phyloP scores from a whole-genome alignment of 148 eudicot species.

The Rhododendron williamsianum region DNA sequence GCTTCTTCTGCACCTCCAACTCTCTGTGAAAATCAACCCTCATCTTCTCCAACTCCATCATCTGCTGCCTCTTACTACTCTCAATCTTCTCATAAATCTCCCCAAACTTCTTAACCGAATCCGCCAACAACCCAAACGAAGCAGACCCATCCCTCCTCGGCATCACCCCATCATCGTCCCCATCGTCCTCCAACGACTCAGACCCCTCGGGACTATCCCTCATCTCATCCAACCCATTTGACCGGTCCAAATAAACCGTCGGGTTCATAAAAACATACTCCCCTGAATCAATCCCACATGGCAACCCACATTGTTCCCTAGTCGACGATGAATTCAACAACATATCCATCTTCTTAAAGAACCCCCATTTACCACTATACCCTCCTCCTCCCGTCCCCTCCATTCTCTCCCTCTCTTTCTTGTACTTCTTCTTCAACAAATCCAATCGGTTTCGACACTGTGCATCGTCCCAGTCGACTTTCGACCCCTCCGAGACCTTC shows the following conservation, averaged over 20 bases:
- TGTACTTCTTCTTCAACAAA: constrained; percentile 68
- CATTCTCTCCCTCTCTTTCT: constrained; percentile 59
- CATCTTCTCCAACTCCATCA: constrained; percentile 88
- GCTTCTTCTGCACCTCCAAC: constrained; percentile 81
- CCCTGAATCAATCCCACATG: constrained; percentile 92
- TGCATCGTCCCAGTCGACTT: constrained; percentile 32
- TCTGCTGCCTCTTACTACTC: constrained; percentile 79
- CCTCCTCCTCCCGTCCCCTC: constrained; percentile 29
- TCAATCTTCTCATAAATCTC: constrained; percentile 91
- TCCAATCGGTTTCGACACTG: constrained; percentile 78
- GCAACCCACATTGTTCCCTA: constrained; percentile 51
- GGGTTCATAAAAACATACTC: constrained; percentile 95
- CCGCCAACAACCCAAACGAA: constrained; percentile 63
- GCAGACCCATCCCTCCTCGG: constrained; percentile 16
- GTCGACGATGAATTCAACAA: constrained; percentile 49
- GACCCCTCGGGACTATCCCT: constrained; percentile 87
- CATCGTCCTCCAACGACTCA: constrained; percentile 42
- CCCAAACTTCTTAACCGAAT: constrained; percentile 79
- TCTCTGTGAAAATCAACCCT: constrained; percentile 79
- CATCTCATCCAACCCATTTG: constrained; percentile 87
- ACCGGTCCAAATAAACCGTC: constrained; percentile 62
- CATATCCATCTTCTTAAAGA: constrained; percentile 67
- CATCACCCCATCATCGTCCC: constrained; percentile 20
- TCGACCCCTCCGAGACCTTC: constrained; percentile 56
- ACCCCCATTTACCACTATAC: constrained; percentile 58